Evolutionary conservation across 805 yeast genomes (phyloP).

Genomic region (Saccharomycopsis selenospora): DNA sequence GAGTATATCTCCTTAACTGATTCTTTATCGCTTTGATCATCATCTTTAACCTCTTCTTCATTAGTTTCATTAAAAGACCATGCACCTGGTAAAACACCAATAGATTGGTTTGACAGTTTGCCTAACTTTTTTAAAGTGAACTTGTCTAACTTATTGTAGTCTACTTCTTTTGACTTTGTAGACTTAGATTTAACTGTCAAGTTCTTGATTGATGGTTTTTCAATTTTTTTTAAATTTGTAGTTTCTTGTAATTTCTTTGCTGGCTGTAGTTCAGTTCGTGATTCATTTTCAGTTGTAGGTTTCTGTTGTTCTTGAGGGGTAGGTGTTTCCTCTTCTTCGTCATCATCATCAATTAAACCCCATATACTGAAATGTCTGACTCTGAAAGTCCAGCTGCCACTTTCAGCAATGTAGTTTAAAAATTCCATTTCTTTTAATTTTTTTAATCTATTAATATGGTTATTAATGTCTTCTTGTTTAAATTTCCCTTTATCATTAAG

Average conservation of each 20-base stretch:
- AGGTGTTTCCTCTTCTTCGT: conserved; percentile 41
- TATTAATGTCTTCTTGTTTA: conserved; percentile 28
- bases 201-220: no score
- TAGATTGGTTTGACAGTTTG: conserved; percentile 21
- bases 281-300: conserved; percentile 10
- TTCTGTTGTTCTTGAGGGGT: neutral
- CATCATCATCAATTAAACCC: conserved; percentile 75
- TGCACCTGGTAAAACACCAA: conserved; percentile 28
- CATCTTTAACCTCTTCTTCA: conserved; percentile 9
- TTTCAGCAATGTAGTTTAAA: conserved; percentile 68
- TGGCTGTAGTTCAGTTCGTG: neutral
- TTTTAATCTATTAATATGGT: conserved; percentile 45
- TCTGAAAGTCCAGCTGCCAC: conserved; percentile 69
- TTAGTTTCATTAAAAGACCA: conserved; percentile 23
- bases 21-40: neutral
- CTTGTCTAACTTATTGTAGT: conserved; percentile 22
- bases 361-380: conserved; percentile 92
- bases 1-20: neutral
- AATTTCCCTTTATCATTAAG: conserved; percentile 27
- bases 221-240: conserved; percentile 7
- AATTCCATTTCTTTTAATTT: conserved; percentile 65
- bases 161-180: neutral
- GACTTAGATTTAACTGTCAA: no score
- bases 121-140: conserved; percentile 30
- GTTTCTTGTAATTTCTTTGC: neutral